Conservation (phyloP, 2,329 filamentous ascomycete species). For the Colletotrichum magnum region DNA sequence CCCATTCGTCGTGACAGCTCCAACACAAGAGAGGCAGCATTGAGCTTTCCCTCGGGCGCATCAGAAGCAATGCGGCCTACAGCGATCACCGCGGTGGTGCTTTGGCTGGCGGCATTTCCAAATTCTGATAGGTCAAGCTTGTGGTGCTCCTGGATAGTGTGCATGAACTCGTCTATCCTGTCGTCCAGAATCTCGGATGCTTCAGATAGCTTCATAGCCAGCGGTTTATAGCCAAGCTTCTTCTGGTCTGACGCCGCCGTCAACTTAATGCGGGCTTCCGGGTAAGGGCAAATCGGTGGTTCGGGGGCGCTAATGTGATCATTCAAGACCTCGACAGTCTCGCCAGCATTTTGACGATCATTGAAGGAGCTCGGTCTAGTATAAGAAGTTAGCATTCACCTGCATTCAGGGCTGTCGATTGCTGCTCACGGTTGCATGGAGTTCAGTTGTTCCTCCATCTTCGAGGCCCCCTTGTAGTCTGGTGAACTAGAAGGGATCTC, state of each 20-base stretch:
- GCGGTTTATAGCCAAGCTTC: conserved; percentile 91
- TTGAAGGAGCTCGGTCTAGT: conserved; percentile 76
- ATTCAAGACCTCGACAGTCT: conserved; percentile 88
- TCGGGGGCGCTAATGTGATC: conserved; percentile 77
- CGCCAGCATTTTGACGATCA: conserved; percentile 83
- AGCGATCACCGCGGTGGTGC: conserved; percentile 88
- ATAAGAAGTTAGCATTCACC: background rate
- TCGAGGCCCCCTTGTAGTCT: conserved; percentile 57
- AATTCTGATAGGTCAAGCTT: conserved; percentile 84
- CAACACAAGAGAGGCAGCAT: conserved; percentile 85
- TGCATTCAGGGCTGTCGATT: background rate
- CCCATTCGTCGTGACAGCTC: conserved; percentile 90
- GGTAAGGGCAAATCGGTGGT: conserved; percentile 78
- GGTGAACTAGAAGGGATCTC: conserved; percentile 61
- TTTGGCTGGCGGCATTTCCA: conserved; percentile 87
- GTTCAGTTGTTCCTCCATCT: conserved; percentile 56
- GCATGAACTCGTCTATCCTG: conserved; percentile 89
- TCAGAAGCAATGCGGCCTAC: conserved; percentile 95
- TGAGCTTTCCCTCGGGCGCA: conserved; percentile 86
- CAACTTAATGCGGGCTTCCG: conserved; percentile 85
- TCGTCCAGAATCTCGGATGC: conserved; percentile 95
- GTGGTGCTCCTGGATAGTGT: conserved; percentile 81
- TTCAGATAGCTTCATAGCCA: conserved; percentile 95
- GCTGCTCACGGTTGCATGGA: conserved; percentile 55
- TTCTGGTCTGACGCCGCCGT: conserved; percentile 90